Percentiles rank a stretch among this genome's conserved stretches.
These are phyloP conservation scores for Collybiopsis luxurians DNA, from an alignment of 768 basidiomycete species.

Conservation along the genomic window DNA sequence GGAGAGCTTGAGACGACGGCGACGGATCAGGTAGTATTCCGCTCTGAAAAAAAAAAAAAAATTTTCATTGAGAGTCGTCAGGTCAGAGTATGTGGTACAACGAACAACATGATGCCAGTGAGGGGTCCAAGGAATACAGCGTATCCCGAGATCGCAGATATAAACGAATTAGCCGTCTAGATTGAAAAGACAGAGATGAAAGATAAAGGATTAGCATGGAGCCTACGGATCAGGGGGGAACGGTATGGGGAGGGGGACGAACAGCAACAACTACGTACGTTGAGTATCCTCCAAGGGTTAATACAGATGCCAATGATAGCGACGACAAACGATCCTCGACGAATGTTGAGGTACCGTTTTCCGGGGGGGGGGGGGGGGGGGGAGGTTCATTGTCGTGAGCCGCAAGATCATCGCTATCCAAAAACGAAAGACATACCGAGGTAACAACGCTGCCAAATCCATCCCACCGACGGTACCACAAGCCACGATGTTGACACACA, in stretches of 20 bases:
- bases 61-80: neutral
- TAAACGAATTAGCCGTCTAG: conserved; percentile 21
- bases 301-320: conserved; percentile 25
- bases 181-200: neutral
- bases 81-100: conserved; percentile 9
- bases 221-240: too few species aligned
- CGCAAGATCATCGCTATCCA: too few species aligned
- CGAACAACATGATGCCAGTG: conserved; percentile 28
- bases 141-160: conserved; percentile 28
- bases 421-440: conserved; percentile 8
- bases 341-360: conserved; percentile 27
- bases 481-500: conserved; percentile 28
- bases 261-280: too few species aligned
- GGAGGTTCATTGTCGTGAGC: neutral
- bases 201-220: neutral
- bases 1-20: conserved; percentile 22
- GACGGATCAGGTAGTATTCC: conserved; percentile 25
- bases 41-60: conserved; percentile 11
- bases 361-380: too few species aligned
- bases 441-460: conserved; percentile 27
- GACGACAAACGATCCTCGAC: conserved; percentile 28
- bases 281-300: conserved; percentile 29
- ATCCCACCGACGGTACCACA: conserved; percentile 32
- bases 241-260: conserved; percentile 19
- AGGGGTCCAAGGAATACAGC: conserved; percentile 29